A percentile compares a stretch with the other conserved stretches of the same genome.
phyloP scores from a whole-genome alignment of 2,329 filamentous ascomycete species.

The Stemphylium lycopersici region DNA sequence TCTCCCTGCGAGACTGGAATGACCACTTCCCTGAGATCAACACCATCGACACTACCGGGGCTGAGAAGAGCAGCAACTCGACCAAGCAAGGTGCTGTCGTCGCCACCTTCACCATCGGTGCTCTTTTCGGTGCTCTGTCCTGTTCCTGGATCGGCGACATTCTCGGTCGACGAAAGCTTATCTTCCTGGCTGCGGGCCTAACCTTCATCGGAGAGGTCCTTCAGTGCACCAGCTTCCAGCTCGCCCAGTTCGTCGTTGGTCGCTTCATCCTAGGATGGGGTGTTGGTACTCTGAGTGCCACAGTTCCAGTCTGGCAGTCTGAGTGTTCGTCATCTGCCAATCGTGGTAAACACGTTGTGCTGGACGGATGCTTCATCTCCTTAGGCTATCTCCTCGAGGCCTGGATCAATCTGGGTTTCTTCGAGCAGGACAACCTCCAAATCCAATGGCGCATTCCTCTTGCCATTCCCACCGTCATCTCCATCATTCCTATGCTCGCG shows the following conservation, averaged over 20 bases:
- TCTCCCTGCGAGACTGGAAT: slow-evolving; percentile 49
- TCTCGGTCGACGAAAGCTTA: slow-evolving; percentile 54
- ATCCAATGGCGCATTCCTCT: slow-evolving; percentile 73
- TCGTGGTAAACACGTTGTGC: slow-evolving; percentile 50
- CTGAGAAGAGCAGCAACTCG: slow-evolving; percentile 52
- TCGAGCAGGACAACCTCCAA: slow-evolving; percentile 62
- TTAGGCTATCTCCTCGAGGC: slow-evolving; percentile 54
- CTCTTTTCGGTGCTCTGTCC: slow-evolving; percentile 54
- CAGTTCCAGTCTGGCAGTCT: slow-evolving; percentile 56
- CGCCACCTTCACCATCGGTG: slow-evolving; percentile 55
- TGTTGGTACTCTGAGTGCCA: slow-evolving; percentile 52
- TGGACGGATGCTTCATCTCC: slow-evolving; percentile 56
- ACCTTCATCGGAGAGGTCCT: slow-evolving; percentile 54
- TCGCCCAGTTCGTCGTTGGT: slow-evolving; percentile 56
- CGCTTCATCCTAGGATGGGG: slow-evolving; percentile 54
- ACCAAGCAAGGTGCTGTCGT: slow-evolving; percentile 55
- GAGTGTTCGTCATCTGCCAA: slow-evolving; percentile 49
- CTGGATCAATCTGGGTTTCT: slow-evolving; percentile 62
- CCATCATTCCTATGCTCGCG: slow-evolving; percentile 59
- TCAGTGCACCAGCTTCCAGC: slow-evolving; percentile 53
- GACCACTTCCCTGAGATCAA: slow-evolving; percentile 58
- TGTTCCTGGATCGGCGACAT: slow-evolving; percentile 55
- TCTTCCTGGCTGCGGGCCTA: slow-evolving; percentile 50
- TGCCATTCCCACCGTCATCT: slow-evolving; percentile 66
- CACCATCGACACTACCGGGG: slow-evolving; percentile 53